A percentile compares a stretch with the other conserved stretches of the same genome.
Evolutionary conservation across 331 rosid genomes (phyloP).

Genomic region (Spiraea crenata): DNA sequence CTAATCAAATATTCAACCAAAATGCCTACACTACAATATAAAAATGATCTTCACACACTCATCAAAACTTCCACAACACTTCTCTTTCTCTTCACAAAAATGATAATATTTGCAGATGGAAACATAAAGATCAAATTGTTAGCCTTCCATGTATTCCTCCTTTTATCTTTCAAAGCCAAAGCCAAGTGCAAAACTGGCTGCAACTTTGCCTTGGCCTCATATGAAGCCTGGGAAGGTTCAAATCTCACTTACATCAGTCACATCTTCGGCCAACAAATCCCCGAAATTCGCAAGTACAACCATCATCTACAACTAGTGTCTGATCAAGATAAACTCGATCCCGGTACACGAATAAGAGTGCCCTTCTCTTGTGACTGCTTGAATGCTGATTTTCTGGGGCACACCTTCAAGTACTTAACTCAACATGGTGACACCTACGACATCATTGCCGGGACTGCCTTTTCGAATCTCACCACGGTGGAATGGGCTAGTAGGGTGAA

Average conservation of each 20-base stretch:
- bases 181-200: conserved; percentile 49
- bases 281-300: conserved; percentile 55
- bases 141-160: conserved; percentile 19
- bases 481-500: conserved; percentile 38
- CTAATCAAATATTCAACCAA: background rate
- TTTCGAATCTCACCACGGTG: conserved; percentile 45
- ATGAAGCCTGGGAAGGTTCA: conserved; percentile 28
- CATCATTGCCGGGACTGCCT: conserved; percentile 30
- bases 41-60: conserved; percentile 22
- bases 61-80: conserved; percentile 11
- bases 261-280: conserved; percentile 19
- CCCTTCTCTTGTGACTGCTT: conserved; percentile 73
- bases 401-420: conserved; percentile 35
- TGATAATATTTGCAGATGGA: conserved; percentile 22
- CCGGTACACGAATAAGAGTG: conserved; percentile 33
- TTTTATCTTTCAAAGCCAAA: conserved; percentile 21
- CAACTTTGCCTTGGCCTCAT: conserved; percentile 50
- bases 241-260: conserved; percentile 39
- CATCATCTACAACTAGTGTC: conserved; percentile 32
- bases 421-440: conserved; percentile 33
- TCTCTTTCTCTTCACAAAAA: conserved; percentile 16
- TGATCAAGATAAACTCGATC: conserved; percentile 24
- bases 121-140: conserved; percentile 13
- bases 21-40: background rate
- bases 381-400: conserved; percentile 44